Base-by-base conservation (phyloP, 2,329 filamentous ascomycete species). In the Hypoxylon sp. region DNA sequence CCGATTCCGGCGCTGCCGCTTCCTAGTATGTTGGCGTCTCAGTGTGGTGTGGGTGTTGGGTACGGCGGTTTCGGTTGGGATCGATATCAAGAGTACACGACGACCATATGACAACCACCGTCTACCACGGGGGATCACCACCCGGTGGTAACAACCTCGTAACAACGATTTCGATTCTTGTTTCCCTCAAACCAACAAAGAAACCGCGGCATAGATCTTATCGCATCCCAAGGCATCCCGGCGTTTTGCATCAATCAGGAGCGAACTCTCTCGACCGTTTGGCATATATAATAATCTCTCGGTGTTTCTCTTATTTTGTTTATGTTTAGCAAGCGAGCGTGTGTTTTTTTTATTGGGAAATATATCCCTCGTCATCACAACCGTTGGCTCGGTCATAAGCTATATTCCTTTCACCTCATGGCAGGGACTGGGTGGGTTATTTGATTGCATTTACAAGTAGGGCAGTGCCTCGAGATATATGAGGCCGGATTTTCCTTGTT, bases 51-150 rank as follows among this genome's bases (percentile, higher is more conserved):
- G 65, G 91, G 91, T 78, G 85, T 90, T 68, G 91, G 90, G 67
- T 94, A 92, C 83, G 88, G 89, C 74, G 88, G 90, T 72, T 97
- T 97, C 79, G 93, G 92, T 75, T 97, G 94, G 93, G 93, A 93
- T 80, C 87, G 92, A 75, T 94, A 92, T 79, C 92, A 92, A 78
- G 93, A 95, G 81, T 97, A 95, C 80, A 88, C 93, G 74, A 91
- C 93, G 71, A 94, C 91, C 73, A 97, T 97, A 85, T 98, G 92
- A 92, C 86, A 88, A 89, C 82, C 86, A 89, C 77, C 82, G 79
- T 78, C 82, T 71, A 80, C 79, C 77, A 79, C 82, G 78, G 81
- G 79, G 77, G 80, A 83, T 76, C 81, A 80, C 77, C 83, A 82
- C 77, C 82, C 83, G 74, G 81, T 81, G 78, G 82, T 82, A 74